A percentile compares a stretch with the other conserved stretches of the same genome.
Evolutionary conservation across 495 filamentous ascomycete species (phyloP).

Genomic region (Penicillium longicatenatum): DNA sequence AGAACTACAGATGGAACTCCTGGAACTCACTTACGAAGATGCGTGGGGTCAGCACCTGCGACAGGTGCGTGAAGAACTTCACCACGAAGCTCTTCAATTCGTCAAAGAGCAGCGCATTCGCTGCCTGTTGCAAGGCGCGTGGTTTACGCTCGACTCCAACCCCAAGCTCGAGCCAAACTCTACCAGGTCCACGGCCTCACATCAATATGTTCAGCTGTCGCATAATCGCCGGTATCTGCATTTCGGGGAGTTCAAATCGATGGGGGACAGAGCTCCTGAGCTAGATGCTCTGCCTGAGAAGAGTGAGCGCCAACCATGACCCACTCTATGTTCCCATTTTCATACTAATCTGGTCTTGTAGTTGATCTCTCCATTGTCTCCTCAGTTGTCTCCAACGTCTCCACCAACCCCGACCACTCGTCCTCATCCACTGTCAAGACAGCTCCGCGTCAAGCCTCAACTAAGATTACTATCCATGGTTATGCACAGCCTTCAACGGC

Average conservation of each 20-base stretch:
- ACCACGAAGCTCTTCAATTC: constrained; percentile 90
- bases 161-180: constrained; percentile 41
- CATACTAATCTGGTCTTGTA: constrained; percentile 26
- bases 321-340: neutral
- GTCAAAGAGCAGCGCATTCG: constrained; percentile 95
- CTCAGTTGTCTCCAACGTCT: constrained; percentile 92
- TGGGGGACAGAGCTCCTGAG: constrained; percentile 63
- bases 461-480: constrained; percentile 91
- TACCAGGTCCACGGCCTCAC: constrained; percentile 47
- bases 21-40: constrained; percentile 90
- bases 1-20: constrained; percentile 90
- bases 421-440: constrained; percentile 60
- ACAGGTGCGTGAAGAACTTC: constrained; percentile 90
- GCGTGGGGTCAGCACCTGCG: constrained; percentile 88
- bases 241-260: constrained; percentile 80
- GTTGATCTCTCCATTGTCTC: constrained; percentile 88
- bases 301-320: constrained; percentile 44
- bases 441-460: constrained; percentile 56
- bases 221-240: constrained; percentile 91
- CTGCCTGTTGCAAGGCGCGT: constrained; percentile 85
- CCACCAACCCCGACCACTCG: constrained; percentile 52
- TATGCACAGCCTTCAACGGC: constrained; percentile 46
- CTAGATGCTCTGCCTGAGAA: constrained; percentile 78
- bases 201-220: constrained; percentile 85
- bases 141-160: constrained; percentile 69